A percentile compares a stretch with the other conserved stretches of the same genome.
These are phyloP conservation scores for Penicillium robsamsonii DNA, from an alignment of 495 filamentous ascomycete species.

Conservation along the genomic window DNA sequence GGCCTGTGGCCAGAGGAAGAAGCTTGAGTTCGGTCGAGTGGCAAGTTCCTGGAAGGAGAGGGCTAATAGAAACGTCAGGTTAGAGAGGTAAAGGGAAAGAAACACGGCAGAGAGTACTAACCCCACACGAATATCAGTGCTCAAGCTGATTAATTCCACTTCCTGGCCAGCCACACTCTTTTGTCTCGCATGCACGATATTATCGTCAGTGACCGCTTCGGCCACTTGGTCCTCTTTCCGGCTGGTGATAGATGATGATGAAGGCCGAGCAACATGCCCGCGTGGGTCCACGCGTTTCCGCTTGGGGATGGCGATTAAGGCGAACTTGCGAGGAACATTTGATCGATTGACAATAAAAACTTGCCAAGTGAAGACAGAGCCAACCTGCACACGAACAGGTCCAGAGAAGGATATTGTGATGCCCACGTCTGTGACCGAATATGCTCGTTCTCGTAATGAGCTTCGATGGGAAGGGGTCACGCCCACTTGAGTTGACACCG, in stretches of 20 bases:
- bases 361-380: constrained; percentile 79
- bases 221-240: constrained; percentile 55
- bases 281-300: constrained; percentile 66
- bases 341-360: constrained; percentile 88
- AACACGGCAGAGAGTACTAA: constrained; percentile 35
- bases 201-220: constrained; percentile 81
- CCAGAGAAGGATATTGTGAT: constrained; percentile 74
- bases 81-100: neutral
- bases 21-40: constrained; percentile 78
- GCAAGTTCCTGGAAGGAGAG: constrained; percentile 71
- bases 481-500: constrained; percentile 29
- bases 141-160: constrained; percentile 75
- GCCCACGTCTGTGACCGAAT: constrained; percentile 58
- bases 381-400: constrained; percentile 60
- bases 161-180: constrained; percentile 67
- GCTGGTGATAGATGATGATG: constrained; percentile 43
- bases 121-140: constrained; percentile 81
- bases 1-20: constrained; percentile 69
- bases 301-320: constrained; percentile 74
- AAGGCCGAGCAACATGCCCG: constrained; percentile 53
- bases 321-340: constrained; percentile 66
- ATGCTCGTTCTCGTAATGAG: constrained; percentile 52
- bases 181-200: constrained; percentile 79
- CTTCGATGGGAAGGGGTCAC: constrained; percentile 45
- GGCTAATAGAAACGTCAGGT: constrained; percentile 41